These are phyloP conservation scores for Carnegiea gigantea DNA, from an alignment of 179 eudicot genomes.

Conservation along the genomic window DNA sequence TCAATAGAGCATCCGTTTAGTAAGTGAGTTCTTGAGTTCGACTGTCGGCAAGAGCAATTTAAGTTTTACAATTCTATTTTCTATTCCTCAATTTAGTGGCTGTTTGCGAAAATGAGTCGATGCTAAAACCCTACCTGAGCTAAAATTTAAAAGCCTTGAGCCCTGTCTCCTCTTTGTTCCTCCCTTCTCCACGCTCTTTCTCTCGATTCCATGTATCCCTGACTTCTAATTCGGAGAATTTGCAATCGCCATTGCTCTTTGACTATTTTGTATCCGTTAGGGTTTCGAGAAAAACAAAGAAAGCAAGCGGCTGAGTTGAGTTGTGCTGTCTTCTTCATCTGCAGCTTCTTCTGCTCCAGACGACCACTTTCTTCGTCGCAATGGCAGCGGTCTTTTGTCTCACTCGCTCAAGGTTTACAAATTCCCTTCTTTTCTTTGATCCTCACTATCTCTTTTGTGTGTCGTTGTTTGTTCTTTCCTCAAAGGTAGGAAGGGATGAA, in stretches of 20 bases:
- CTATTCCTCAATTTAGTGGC: too few species aligned
- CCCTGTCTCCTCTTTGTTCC: neutral
- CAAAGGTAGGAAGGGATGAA: conserved; percentile 29
- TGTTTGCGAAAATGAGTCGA: too few species aligned
- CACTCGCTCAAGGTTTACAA: too few species aligned
- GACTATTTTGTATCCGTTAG: neutral
- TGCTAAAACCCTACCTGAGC: neutral
- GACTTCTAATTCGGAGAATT: neutral
- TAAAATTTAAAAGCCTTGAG: neutral
- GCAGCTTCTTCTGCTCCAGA: too few species aligned
- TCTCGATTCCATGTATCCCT: neutral
- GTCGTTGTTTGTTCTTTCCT: conserved; percentile 31
- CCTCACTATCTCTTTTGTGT: too few species aligned
- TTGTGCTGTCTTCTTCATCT: too few species aligned
- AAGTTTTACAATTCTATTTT: too few species aligned
- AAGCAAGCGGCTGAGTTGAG: neutral
- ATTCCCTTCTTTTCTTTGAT: too few species aligned
- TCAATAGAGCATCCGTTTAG: conserved; percentile 12
- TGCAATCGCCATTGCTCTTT: neutral
- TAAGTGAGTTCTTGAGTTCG: conserved; percentile 11
- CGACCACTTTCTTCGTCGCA: too few species aligned
- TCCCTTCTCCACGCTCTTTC: neutral
- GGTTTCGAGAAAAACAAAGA: neutral
- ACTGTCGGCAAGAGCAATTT: neutral
- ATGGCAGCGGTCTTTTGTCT: too few species aligned